phyloP scores from a whole-genome alignment of 345 rosid species.

The Rhodamnia argentea region DNA sequence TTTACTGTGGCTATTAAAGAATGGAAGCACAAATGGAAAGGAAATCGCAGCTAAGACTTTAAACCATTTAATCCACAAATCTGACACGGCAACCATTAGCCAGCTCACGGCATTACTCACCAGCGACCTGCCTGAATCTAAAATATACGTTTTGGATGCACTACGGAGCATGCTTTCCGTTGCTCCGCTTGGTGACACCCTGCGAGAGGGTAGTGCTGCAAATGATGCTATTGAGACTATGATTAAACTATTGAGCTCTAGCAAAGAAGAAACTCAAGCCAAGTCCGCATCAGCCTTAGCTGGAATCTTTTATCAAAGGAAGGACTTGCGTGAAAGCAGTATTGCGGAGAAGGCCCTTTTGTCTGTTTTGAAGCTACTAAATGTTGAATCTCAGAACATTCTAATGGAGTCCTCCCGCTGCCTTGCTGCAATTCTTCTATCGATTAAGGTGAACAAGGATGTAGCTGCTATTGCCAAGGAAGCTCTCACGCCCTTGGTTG shows the following conservation, averaged over 20 bases:
- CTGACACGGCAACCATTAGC: conserved; percentile 94
- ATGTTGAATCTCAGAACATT: conserved; percentile 71
- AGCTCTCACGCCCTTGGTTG: conserved; percentile 57
- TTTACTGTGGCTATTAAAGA: conserved; percentile 89
- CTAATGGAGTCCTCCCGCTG: conserved; percentile 67
- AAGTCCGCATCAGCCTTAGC: conserved; percentile 94
- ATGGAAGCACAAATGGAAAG: conserved; percentile 94
- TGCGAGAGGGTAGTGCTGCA: conserved; percentile 96
- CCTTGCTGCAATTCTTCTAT: conserved; percentile 84
- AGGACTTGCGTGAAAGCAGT: conserved; percentile 88
- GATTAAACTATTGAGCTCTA: conserved; percentile 77
- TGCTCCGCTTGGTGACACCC: conserved; percentile 63
- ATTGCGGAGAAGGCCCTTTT: conserved; percentile 71
- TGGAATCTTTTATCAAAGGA: conserved; percentile 70
- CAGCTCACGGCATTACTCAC: conserved; percentile 94
- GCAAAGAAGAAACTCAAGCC: conserved; percentile 92
- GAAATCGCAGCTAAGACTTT: conserved; percentile 98
- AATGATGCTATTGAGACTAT: conserved; percentile 98
- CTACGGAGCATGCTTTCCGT: conserved; percentile 92
- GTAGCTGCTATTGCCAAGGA: conserved; percentile 83
- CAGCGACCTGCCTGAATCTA: conserved; percentile 96
- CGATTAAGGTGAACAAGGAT: conserved; percentile 84
- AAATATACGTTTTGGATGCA: conserved; percentile 89
- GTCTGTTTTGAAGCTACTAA: conserved; percentile 66
- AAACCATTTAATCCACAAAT: conserved; percentile 93